Percentiles rank a stretch among this genome's conserved stretches.
These are phyloP conservation scores for Amphicarpaea edgeworthii DNA, from an alignment of 306 rosid genomes.

Conservation along the genomic window DNA sequence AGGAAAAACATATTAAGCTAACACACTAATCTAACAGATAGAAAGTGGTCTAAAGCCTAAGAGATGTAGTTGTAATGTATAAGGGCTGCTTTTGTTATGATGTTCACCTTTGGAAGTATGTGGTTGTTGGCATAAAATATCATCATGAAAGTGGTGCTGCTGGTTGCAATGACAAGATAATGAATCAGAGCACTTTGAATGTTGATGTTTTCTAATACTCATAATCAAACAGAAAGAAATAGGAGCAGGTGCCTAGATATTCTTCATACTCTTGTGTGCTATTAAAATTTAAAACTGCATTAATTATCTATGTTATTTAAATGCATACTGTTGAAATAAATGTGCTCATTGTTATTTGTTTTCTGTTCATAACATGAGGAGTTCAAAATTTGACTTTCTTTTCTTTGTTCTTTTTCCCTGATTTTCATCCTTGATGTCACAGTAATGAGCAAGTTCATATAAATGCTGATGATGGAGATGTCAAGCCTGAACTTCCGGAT, in stretches of 20 bases:
- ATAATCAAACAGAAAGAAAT: constrained; percentile 21
- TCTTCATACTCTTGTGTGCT: constrained; percentile 18
- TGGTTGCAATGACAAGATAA: constrained; percentile 26
- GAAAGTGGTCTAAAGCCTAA: not conserved
- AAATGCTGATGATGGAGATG: constrained; percentile 59
- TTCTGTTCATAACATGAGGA: constrained; percentile 40
- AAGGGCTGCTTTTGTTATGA: constrained; percentile 9
- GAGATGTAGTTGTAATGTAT: constrained; percentile 30
- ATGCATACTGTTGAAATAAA: constrained; percentile 39
- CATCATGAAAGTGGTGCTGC: constrained; percentile 32
- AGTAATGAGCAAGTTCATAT: constrained; percentile 57
- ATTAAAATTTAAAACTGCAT: constrained; percentile 32
- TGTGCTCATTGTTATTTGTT: constrained; percentile 23
- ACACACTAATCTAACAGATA: too few species aligned
- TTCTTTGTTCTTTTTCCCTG: constrained; percentile 12
- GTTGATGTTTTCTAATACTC: constrained; percentile 15
- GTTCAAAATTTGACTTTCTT: constrained; percentile 35
- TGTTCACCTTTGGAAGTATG: constrained; percentile 34
- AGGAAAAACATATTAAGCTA: too few species aligned
- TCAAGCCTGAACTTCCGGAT: constrained; percentile 52
- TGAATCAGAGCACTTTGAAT: constrained; percentile 27
- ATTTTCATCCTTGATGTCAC: constrained; percentile 46
- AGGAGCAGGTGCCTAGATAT: constrained; percentile 31
- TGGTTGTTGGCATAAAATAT: constrained; percentile 31
- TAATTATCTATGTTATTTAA: constrained; percentile 19